Conservation (phyloP, 306 rosid species). For the Medicago ruthenica region DNA sequence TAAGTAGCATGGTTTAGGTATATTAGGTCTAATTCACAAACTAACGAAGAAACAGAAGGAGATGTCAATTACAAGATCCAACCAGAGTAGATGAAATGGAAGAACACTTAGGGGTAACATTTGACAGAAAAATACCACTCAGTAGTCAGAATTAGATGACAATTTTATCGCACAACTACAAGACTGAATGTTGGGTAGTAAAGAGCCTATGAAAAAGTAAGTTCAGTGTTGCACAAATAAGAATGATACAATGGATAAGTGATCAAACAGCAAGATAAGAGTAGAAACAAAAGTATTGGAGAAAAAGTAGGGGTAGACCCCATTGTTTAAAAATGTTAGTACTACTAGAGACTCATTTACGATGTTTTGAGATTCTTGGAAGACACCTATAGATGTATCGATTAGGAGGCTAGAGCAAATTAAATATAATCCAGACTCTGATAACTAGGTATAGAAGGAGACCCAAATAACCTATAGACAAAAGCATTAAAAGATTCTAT, state of each 20-base stretch:
- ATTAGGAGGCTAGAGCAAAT: background rate
- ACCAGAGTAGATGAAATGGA: background rate
- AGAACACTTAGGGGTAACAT: background rate
- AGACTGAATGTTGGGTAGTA: background rate
- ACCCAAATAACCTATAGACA: background rate
- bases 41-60: background rate
- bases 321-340: background rate
- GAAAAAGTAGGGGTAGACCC: background rate
- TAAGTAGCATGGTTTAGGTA: background rate
- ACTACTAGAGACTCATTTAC: background rate
- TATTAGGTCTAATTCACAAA: background rate
- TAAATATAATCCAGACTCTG: background rate
- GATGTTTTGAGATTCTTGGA: background rate
- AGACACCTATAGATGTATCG: background rate
- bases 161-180: background rate
- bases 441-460: background rate
- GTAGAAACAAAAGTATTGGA: background rate
- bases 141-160: background rate
- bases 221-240: background rate
- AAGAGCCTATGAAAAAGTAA: background rate
- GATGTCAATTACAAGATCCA: background rate
- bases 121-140: background rate
- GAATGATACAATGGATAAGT: background rate
- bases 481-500: background rate
- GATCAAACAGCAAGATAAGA: background rate